phyloP scores from a whole-genome alignment of 2,329 filamentous ascomycete species.

The Pestalotiopsis sp. region DNA sequence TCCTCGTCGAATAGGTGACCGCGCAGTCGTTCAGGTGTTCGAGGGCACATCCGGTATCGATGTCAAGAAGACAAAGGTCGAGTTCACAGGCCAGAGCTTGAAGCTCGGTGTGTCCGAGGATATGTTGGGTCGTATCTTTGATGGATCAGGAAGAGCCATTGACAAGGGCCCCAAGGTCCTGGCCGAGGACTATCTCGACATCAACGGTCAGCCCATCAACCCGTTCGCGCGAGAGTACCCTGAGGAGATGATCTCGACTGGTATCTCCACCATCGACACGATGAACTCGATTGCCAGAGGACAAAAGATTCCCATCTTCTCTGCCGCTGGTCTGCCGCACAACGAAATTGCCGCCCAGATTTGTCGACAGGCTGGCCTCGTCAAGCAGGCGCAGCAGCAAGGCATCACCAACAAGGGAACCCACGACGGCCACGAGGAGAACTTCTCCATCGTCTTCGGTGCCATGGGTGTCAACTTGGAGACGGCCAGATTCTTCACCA shows the following conservation, averaged over 20 bases:
- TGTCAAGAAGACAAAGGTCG: conserved; percentile 99
- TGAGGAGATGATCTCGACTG: conserved; percentile 99
- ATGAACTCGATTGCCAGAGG: conserved; percentile 98
- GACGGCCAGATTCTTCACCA: conserved; percentile 96
- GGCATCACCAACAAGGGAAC: conserved; percentile 86
- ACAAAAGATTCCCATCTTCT: conserved; percentile 99
- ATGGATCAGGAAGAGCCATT: conserved; percentile 96
- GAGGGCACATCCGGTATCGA: conserved; percentile 97
- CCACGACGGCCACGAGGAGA: conserved; percentile 96
- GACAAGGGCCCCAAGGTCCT: conserved; percentile 99
- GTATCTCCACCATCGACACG: conserved; percentile 98
- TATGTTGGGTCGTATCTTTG: conserved; percentile 98
- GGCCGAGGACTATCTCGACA: conserved; percentile 97
- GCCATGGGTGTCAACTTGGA: conserved; percentile 99
- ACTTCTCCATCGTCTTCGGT: conserved; percentile 99
- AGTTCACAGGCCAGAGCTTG: conserved; percentile 95
- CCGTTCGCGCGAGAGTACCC: conserved; percentile 97
- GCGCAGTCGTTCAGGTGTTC: conserved; percentile 97
- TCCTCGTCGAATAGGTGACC: conserved; percentile 64
- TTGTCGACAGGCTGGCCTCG: conserved; percentile 93
- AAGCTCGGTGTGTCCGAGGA: conserved; percentile 99
- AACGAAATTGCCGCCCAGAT: conserved; percentile 99
- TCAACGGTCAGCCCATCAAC: conserved; percentile 98
- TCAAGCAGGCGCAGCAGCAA: conserved; percentile 62
- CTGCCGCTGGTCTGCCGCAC: conserved; percentile 94